These are phyloP conservation scores for Penicillium sclerotiorum DNA, from an alignment of 2,329 filamentous ascomycete species.

Conservation along the genomic window DNA sequence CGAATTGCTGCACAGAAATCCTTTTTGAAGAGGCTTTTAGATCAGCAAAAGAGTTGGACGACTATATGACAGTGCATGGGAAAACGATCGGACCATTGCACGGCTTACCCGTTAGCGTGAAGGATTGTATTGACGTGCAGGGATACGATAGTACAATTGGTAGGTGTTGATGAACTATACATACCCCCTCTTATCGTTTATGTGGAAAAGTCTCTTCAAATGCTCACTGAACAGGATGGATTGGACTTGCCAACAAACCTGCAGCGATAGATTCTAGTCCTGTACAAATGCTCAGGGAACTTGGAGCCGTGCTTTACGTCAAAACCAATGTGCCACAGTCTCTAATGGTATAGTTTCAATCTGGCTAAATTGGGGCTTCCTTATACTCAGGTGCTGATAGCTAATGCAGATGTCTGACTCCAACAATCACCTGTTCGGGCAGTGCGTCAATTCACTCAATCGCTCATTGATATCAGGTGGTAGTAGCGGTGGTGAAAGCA, in stretches of 20 bases:
- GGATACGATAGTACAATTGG: no score
- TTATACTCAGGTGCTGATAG: no score
- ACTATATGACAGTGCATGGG: background rate
- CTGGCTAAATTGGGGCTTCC: no score
- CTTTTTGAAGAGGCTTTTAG: background rate
- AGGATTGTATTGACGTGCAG: background rate
- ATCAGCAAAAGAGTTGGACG: background rate
- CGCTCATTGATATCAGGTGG: background rate
- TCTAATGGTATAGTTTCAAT: no score
- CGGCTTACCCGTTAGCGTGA: background rate
- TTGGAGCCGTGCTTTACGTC: background rate
- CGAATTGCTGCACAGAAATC: background rate
- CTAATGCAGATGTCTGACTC: background rate
- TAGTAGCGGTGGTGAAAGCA: background rate
- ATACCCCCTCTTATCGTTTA: no score
- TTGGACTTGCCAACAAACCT: no score
- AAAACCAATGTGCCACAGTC: background rate
- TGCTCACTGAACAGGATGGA: no score
- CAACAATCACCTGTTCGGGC: background rate
- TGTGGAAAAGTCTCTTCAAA: no score
- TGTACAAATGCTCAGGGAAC: background rate
- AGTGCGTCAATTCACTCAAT: background rate
- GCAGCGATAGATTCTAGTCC: no score
- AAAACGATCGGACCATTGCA: background rate
- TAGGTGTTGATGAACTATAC: no score